Evolutionary conservation across 2,329 filamentous ascomycete genomes (phyloP).

Genomic region (Blumeria hordei): DNA sequence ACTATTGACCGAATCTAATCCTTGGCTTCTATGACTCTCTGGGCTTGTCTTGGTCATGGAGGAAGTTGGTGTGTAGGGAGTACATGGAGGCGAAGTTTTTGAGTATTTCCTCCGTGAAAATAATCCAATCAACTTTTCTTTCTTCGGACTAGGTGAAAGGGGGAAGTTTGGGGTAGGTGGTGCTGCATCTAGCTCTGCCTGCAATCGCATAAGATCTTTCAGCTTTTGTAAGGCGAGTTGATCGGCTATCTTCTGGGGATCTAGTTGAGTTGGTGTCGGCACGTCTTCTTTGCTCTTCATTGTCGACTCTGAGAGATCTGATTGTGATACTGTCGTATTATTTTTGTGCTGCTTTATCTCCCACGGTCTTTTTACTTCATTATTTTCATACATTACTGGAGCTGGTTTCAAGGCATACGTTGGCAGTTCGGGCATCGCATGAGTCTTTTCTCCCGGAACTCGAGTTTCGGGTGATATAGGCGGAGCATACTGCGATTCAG

Average conservation of each 20-base stretch:
- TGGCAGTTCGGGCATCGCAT: no score
- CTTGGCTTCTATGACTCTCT: conserved; percentile 4
- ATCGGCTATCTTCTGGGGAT: neutral
- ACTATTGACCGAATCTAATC: conserved; percentile 10
- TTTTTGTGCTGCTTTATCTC: no score
- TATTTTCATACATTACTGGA: no score
- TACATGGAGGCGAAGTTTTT: conserved; percentile 3
- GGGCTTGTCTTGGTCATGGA: neutral
- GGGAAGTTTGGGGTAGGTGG: conserved; percentile 2
- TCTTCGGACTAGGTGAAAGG: conserved; percentile 6
- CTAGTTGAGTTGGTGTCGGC: neutral
- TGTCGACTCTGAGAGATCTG: neutral
- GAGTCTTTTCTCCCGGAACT: no score
- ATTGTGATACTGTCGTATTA: no score
- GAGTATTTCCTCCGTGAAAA: conserved; percentile 12
- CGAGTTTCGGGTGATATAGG: no score
- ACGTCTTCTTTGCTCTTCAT: neutral
- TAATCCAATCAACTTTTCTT: conserved; percentile 11
- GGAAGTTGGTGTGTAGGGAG: conserved; percentile 3
- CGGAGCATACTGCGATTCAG: no score
- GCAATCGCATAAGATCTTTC: conserved; percentile 14
- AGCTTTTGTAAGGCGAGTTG: conserved; percentile 12
- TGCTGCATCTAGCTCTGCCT: conserved; percentile 13
- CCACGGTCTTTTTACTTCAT: no score
- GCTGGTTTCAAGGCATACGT: no score